Percentiles rank a stretch among this genome's conserved stretches.
Conservation (phyloP, 352 stramenopile genomes). For the Phytophthora pinifolia region DNA sequence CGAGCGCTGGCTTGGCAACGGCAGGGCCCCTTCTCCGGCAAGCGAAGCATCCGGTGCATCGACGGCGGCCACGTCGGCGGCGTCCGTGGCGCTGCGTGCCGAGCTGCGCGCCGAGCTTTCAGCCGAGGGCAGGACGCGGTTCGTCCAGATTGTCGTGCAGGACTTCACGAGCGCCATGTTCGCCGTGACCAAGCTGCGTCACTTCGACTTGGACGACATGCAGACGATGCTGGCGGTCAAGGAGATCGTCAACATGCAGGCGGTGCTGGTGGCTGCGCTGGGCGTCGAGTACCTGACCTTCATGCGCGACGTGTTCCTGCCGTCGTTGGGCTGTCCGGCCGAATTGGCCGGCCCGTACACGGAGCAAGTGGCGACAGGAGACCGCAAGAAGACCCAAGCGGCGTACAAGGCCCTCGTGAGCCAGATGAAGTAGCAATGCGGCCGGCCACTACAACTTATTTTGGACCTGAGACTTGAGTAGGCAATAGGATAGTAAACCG, state of each 20-base stretch:
- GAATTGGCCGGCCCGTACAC: slow-evolving; percentile 63
- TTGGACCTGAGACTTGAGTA: slow-evolving; percentile 13
- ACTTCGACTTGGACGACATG: slow-evolving; percentile 77
- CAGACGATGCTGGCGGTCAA: slow-evolving; percentile 67
- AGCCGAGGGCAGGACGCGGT: slow-evolving; percentile 39
- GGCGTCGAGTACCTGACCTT: slow-evolving; percentile 65
- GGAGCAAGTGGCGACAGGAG: slow-evolving; percentile 54
- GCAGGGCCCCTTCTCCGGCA: slow-evolving; percentile 23
- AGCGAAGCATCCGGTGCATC: slow-evolving; percentile 21
- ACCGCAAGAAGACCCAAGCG: slow-evolving; percentile 64
- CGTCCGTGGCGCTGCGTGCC: slow-evolving; percentile 29
- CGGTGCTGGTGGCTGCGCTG: slow-evolving; percentile 53
- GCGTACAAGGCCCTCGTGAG: slow-evolving; percentile 71
- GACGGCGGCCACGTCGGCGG: slow-evolving; percentile 19
- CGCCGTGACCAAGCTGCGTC: slow-evolving; percentile 50
- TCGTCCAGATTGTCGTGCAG: slow-evolving; percentile 65
- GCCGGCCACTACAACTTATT: slow-evolving; percentile 10
- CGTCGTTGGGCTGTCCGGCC: slow-evolving; percentile 51
- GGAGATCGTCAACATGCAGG: slow-evolving; percentile 75
- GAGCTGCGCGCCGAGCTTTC: slow-evolving; percentile 29
- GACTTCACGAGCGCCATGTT: slow-evolving; percentile 80
- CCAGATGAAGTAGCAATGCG: slow-evolving; percentile 36
- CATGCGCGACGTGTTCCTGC: slow-evolving; percentile 64
- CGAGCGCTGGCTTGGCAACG: slow-evolving; percentile 55
- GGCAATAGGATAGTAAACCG: slow-evolving; percentile 16